phyloP scores from a whole-genome alignment of 345 rosid species.

The Garcia nutans region DNA sequence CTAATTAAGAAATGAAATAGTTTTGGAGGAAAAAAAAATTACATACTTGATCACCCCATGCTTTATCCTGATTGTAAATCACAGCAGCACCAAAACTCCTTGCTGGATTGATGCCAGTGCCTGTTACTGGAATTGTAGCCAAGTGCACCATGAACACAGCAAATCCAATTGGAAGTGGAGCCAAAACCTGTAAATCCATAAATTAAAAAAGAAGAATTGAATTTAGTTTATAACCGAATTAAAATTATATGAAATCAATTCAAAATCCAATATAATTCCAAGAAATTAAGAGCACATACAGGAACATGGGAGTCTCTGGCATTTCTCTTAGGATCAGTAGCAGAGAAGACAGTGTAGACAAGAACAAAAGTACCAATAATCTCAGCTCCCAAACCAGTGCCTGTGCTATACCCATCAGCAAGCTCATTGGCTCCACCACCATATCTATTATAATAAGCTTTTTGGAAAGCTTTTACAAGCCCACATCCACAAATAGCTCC shows the following conservation, averaged over 20 bases:
- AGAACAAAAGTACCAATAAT: constrained; percentile 51
- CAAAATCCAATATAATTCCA: background rate
- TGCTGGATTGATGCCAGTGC: constrained; percentile 50
- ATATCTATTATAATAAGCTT: constrained; percentile 28
- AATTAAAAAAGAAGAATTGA: background rate
- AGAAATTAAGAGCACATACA: constrained; percentile 17
- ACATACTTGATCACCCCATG: constrained; percentile 49
- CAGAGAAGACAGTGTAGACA: constrained; percentile 50
- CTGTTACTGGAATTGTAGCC: constrained; percentile 47
- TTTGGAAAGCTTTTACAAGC: constrained; percentile 47
- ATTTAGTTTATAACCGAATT: background rate
- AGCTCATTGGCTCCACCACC: constrained; percentile 48
- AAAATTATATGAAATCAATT: too few relatives aligned
- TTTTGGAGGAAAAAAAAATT: background rate
- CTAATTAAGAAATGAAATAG: background rate
- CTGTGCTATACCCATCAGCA: constrained; percentile 33
- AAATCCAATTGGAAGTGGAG: constrained; percentile 49
- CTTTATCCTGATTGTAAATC: constrained; percentile 33
- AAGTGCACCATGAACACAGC: constrained; percentile 52
- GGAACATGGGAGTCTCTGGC: constrained; percentile 53
- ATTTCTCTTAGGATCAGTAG: constrained; percentile 48
- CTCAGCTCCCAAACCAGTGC: constrained; percentile 48
- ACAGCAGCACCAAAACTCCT: constrained; percentile 49
- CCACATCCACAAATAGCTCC: constrained; percentile 53
- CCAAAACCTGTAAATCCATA: constrained; percentile 28